Evolutionary conservation across 2,329 filamentous ascomycete genomes (phyloP).

Genomic region (Sporothrix sp.): DNA sequence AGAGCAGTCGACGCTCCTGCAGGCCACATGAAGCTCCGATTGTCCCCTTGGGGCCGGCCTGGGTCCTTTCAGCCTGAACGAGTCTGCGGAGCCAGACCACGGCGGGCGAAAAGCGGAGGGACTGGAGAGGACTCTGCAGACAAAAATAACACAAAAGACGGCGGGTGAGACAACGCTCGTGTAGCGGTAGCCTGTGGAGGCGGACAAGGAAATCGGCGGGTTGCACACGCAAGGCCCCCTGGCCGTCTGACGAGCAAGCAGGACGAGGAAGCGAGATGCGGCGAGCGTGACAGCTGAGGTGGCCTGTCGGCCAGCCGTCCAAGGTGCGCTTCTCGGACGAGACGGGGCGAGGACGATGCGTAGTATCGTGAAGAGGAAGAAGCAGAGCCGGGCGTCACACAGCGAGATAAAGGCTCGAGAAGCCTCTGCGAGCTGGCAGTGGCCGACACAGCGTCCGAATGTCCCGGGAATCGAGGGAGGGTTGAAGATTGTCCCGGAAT

Average conservation of each 20-base stretch:
- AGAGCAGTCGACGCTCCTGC: neutral
- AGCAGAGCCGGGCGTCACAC: neutral
- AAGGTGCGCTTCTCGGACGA: too few species aligned
- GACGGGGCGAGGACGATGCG: too few species aligned
- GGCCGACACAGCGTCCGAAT: neutral
- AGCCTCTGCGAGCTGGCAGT: too few species aligned
- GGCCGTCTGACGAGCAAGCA: slow-evolving; percentile 10
- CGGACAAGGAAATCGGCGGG: slow-evolving; percentile 6
- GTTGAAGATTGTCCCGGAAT: neutral
- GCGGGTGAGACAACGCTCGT: slow-evolving; percentile 9
- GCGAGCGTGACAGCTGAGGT: slow-evolving; percentile 13
- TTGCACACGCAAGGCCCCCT: slow-evolving; percentile 14
- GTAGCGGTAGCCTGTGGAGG: slow-evolving; percentile 10
- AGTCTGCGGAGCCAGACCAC: too few species aligned
- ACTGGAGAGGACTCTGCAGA: neutral
- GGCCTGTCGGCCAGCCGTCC: neutral
- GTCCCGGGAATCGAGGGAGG: too few species aligned
- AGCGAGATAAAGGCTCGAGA: neutral
- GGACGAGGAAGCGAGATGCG: slow-evolving; percentile 11
- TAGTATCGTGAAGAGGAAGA: too few species aligned
- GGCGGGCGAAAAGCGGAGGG: neutral
- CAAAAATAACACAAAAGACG: slow-evolving; percentile 4
- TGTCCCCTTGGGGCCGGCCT: too few species aligned
- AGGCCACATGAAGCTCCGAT: too few species aligned
- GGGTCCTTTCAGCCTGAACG: too few species aligned